Evolutionary conservation across 2,329 filamentous ascomycete species (phyloP).

Genomic region (Dendryphion nanum): DNA sequence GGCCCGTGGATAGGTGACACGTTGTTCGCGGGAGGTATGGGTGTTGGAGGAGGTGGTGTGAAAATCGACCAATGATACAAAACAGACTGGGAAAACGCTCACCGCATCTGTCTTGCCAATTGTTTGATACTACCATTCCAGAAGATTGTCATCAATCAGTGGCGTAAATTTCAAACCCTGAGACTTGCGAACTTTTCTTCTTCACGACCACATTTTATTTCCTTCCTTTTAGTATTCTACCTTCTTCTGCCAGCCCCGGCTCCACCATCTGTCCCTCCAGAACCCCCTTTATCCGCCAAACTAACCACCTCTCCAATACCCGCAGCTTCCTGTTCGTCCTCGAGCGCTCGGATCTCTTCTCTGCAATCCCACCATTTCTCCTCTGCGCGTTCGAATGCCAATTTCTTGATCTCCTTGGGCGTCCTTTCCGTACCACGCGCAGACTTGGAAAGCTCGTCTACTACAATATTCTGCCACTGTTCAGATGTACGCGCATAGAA

Average conservation of each 20-base stretch:
- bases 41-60: no score
- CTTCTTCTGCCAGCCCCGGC: background rate
- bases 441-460: conserved; percentile 68
- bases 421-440: conserved; percentile 61
- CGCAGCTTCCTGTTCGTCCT: conserved; percentile 94
- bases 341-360: conserved; percentile 85
- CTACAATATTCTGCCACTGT: conserved; percentile 85
- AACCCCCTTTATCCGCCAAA: conserved; percentile 67
- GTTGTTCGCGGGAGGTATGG: no score
- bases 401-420: conserved; percentile 87
- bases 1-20: no score
- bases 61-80: no score
- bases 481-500: conserved; percentile 87
- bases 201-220: no score
- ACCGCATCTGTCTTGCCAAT: no score
- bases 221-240: no score
- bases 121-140: no score
- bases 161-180: no score
- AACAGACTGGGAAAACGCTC: no score
- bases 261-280: conserved; percentile 43
- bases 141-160: no score
- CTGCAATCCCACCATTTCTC: conserved; percentile 99
- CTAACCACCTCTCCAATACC: conserved; percentile 94
- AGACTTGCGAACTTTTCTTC: no score
- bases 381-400: conserved; percentile 86